phyloP scores from a whole-genome alignment of 257 asterid species.

The Mentha longifolia region DNA sequence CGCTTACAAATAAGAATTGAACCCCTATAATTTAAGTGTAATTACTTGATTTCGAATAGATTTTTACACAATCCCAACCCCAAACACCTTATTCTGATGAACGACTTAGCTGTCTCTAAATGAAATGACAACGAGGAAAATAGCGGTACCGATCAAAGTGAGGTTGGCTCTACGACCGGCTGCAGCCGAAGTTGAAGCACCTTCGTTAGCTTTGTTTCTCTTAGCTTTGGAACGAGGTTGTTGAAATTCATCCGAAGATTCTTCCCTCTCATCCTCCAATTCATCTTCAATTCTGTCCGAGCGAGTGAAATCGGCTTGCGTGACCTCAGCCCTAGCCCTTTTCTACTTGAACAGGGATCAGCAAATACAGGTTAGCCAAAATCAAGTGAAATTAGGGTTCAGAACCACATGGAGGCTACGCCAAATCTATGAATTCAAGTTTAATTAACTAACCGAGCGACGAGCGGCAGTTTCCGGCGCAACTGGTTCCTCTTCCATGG shows the following conservation, averaged over 20 bases:
- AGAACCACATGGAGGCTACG: background rate
- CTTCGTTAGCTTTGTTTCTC: slow-evolving; percentile 61
- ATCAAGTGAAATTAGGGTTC: slow-evolving; percentile 35
- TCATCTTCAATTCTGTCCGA: slow-evolving; percentile 45
- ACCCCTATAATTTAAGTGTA: background rate
- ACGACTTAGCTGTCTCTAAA: background rate
- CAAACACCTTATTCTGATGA: slow-evolving; percentile 22
- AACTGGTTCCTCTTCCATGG: slow-evolving; percentile 71
- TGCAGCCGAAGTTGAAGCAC: slow-evolving; percentile 66
- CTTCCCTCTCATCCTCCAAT: slow-evolving; percentile 77
- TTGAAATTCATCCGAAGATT: slow-evolving; percentile 75
- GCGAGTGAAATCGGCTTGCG: slow-evolving; percentile 49
- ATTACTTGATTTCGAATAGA: slow-evolving; percentile 10
- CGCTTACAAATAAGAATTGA: background rate
- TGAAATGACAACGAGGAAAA: slow-evolving; percentile 6
- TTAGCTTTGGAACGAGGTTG: slow-evolving; percentile 65
- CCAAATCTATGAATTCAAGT: background rate
- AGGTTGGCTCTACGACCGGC: slow-evolving; percentile 43
- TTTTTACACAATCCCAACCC: slow-evolving; percentile 19
- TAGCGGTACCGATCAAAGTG: slow-evolving; percentile 67
- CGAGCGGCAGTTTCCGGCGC: slow-evolving; percentile 60
- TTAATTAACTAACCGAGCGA: slow-evolving; percentile 64
- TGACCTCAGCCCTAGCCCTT: slow-evolving; percentile 74
- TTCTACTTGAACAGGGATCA: slow-evolving; percentile 53
- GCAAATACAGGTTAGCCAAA: slow-evolving; percentile 9